Base-by-base conservation (phyloP, 768 basidiomycete species). In the Grammothele lineata region DNA sequence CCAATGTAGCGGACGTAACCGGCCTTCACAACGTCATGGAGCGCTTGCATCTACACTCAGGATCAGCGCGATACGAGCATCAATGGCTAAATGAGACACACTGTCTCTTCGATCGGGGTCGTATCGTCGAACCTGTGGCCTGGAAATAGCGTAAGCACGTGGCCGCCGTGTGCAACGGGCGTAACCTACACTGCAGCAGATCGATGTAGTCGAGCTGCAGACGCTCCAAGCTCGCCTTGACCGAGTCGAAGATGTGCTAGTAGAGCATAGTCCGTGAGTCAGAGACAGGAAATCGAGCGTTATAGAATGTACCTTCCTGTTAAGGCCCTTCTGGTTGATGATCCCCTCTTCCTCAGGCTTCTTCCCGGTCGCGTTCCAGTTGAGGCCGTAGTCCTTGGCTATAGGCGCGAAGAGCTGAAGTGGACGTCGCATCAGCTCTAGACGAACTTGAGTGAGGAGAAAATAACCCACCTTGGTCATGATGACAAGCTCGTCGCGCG, bases 211-310 rank as follows among this genome's bases (percentile, higher is more conserved):
- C 87, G 23, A 86, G 63, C 45, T 85, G 81, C 3, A 90, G 70
- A 15, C 86, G 72, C 56, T 83, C 65, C 40, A 89, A 61, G 43
- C 79, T 81, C n/a, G 67, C 65, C 56, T 81, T 79, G 32, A 84
- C 75, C 0, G 80, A 72, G 24, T 82, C 83, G 54, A 90, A 89
- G 42, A 90, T 87, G 57, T 83, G 81, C 80, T 87, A 25, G n/a
- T n/a, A n/a, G n/a, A n/a, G n/a, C n/a, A n/a, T 14, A 19, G 14
- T n/a, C 9, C 3, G 5, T 9, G 39, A 35, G 9, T 21, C 5
- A n/a, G 18, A 18, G n/a, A 10, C 15, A 5, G 3, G 37, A 22
- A 9, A n/a, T 10, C 2, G 7, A 4, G 3, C 2, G 8, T 4
- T 2, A n/a, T 14, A 12, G 10, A 2, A 33, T 40, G 17, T 14